Evolutionary conservation across 1,284 basidiomycete genomes (phyloP).

Genomic region (Apiotrichum mycotoxinovorans): DNA sequence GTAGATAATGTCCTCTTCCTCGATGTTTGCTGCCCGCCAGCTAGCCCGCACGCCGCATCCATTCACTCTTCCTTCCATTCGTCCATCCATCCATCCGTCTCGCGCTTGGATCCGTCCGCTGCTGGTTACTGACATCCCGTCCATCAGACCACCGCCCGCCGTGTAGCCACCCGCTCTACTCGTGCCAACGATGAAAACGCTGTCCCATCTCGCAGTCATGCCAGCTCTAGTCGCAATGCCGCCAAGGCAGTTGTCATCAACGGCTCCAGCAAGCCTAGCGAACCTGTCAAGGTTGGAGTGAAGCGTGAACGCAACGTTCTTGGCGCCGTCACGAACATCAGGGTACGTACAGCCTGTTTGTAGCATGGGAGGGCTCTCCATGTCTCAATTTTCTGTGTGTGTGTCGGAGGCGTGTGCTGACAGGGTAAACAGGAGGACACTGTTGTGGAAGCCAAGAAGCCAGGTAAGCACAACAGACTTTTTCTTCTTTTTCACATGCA

Average conservation of each 20-base stretch:
- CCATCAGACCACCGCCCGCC: slow-evolving; percentile 23
- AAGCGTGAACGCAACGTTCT: slow-evolving; percentile 45
- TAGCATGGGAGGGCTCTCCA: not conserved
- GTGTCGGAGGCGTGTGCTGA: slow-evolving; percentile 1
- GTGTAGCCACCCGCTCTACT: slow-evolving; percentile 28
- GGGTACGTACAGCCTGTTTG: slow-evolving; percentile 14
- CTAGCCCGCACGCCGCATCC: not conserved
- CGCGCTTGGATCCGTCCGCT: not conserved
- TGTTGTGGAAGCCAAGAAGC: slow-evolving; percentile 33
- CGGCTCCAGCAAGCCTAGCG: slow-evolving; percentile 7
- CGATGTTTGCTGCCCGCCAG: not conserved
- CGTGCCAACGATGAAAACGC: slow-evolving; percentile 46
- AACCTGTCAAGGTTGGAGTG: slow-evolving; percentile 34
- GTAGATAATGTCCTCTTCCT: not conserved
- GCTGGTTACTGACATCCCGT: slow-evolving; percentile 10
- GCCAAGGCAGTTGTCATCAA: slow-evolving; percentile 22
- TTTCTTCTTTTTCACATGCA: too few relatives aligned
- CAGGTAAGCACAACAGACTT: slow-evolving; percentile 35
- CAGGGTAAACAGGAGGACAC: slow-evolving; percentile 23
- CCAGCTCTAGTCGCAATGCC: slow-evolving; percentile 9
- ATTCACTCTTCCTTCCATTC: not conserved
- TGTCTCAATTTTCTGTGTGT: not conserved
- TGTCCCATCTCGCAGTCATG: slow-evolving; percentile 28
- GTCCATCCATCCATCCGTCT: not conserved
- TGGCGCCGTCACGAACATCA: slow-evolving; percentile 37